Evolutionary conservation across 225 moss, liverwort and hornwort species (phyloP).

Genomic region (Takakia lepidozioides): DNA sequence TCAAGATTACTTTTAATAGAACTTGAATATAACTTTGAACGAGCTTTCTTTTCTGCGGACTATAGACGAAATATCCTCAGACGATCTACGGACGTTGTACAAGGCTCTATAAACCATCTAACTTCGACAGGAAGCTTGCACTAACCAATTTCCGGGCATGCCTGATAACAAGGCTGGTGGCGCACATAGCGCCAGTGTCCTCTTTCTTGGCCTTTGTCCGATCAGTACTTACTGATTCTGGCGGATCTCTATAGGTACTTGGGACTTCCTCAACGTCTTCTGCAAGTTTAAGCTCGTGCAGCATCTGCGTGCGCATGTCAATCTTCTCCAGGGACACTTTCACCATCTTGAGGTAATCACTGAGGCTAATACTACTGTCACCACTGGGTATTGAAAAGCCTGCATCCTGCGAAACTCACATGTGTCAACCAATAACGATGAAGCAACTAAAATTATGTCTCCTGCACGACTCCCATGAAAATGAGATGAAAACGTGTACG

Average conservation of each 20-base stretch:
- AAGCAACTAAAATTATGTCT: too few relatives aligned
- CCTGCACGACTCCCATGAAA: too few relatives aligned
- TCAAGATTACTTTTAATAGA: too few relatives aligned
- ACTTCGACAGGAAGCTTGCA: background rate
- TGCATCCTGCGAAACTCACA: too few relatives aligned
- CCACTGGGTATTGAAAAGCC: background rate
- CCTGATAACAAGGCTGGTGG: constrained; percentile 65
- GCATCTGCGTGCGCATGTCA: constrained; percentile 32
- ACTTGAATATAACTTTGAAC: too few relatives aligned
- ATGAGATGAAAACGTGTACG: too few relatives aligned
- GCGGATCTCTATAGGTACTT: constrained; percentile 11
- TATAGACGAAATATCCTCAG: too few relatives aligned
- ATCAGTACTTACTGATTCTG: constrained; percentile 12
- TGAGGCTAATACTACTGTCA: constrained; percentile 10
- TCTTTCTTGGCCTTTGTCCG: too few relatives aligned
- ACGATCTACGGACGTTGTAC: too few relatives aligned
- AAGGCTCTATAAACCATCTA: too few relatives aligned
- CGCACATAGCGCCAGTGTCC: constrained; percentile 58
- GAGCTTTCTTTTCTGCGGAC: background rate
- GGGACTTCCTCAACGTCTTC: constrained; percentile 44
- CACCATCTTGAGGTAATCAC: constrained; percentile 21
- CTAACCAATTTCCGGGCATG: constrained; percentile 49
- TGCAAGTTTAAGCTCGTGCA: constrained; percentile 55
- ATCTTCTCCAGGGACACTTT: constrained; percentile 28
- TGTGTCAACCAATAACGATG: too few relatives aligned